Evolutionary conservation across 805 yeast species (phyloP), one percentile per base, ranked within the genome.

Genomic region (Candida sakaeoensis): DNA sequence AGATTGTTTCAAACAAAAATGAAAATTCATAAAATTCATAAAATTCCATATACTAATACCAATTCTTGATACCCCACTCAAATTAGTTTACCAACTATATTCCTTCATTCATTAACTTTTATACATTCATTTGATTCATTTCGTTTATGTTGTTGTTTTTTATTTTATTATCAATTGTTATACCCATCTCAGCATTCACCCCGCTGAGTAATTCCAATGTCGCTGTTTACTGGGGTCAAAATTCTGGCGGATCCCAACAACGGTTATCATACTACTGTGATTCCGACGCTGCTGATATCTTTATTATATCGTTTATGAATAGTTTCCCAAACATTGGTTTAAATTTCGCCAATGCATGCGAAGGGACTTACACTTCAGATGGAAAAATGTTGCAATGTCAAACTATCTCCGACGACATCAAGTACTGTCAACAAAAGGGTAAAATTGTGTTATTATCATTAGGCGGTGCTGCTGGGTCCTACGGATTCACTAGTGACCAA

Each of bases 371-470:
- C 37, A 39, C 65, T 7, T 13, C 44, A 2, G 71, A 65, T 51
- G 80, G 72, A 58, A 14, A 12, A 33, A 35, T 64, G 75, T 49
- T 58, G 36, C 50, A 65, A 33, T 65, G 79, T 54, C 47, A 61
- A 17, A 46, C 51, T 9, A 60, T 63, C 42, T 88, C 74, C 16
- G 64, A 68, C 28, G 93, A 85, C 50, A 88, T 89, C 47, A 54
- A 70, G 42, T 70, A 80, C 4, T 90, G 97, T 65, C 96, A 90
- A 63, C 53, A 65, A 2, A 55, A 70, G n/a, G 96, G 95, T 37
- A 85, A 85, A 51, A 82, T 80, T 50, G 81, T 90, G 2, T 56
- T 90, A 26, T 58, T 90, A 8, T 87, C 96, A 0, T 58, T 90
- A 37, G 89, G 90, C 24, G 72, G 73, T 36, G 63, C 65, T 32